These are phyloP conservation scores for Coemansia sp. DNA, from an alignment of 192 early-diverging fungal genomes.

Conservation along the genomic window DNA sequence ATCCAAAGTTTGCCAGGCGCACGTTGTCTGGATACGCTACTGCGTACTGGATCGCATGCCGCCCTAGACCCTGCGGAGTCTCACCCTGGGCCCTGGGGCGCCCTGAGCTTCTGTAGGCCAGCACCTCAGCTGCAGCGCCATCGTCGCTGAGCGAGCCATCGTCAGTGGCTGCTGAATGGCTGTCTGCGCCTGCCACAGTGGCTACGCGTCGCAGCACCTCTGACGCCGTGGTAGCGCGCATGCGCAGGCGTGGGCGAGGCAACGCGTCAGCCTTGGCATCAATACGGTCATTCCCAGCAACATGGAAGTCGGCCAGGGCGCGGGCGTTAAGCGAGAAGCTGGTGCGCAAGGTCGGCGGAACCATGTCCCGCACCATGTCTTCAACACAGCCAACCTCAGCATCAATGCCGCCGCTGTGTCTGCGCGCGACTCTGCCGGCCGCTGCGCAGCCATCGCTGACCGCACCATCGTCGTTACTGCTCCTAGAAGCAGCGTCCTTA, in stretches of 20 bases:
- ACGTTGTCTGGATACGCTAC: slow-evolving; percentile 74
- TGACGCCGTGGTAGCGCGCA: slow-evolving; percentile 21
- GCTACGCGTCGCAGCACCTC: slow-evolving; percentile 27
- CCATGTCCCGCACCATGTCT: slow-evolving; percentile 13
- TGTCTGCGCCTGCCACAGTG: slow-evolving; percentile 1
- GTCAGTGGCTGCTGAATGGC: neutral
- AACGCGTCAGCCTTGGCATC: slow-evolving; percentile 50
- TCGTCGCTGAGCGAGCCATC: slow-evolving; percentile 22
- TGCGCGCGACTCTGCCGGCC: neutral
- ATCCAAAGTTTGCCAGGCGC: slow-evolving; percentile 57
- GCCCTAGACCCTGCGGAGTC: slow-evolving; percentile 2
- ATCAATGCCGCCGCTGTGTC: slow-evolving; percentile 8
- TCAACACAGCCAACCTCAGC: slow-evolving; percentile 16
- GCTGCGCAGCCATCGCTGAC: neutral
- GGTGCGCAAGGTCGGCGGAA: slow-evolving; percentile 15
- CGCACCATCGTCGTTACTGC: neutral
- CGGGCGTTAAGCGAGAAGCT: slow-evolving; percentile 47
- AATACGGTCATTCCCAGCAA: slow-evolving; percentile 40
- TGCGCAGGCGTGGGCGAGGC: slow-evolving; percentile 29
- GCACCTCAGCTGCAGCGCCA: neutral
- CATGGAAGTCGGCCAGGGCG: slow-evolving; percentile 21
- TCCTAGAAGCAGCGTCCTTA: neutral
- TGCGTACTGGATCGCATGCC: slow-evolving; percentile 51
- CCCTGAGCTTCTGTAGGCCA: neutral
- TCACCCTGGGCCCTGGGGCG: neutral